phyloP scores from a whole-genome alignment of 2,329 filamentous ascomycete genomes.

The Hyphodiscus sp. region DNA sequence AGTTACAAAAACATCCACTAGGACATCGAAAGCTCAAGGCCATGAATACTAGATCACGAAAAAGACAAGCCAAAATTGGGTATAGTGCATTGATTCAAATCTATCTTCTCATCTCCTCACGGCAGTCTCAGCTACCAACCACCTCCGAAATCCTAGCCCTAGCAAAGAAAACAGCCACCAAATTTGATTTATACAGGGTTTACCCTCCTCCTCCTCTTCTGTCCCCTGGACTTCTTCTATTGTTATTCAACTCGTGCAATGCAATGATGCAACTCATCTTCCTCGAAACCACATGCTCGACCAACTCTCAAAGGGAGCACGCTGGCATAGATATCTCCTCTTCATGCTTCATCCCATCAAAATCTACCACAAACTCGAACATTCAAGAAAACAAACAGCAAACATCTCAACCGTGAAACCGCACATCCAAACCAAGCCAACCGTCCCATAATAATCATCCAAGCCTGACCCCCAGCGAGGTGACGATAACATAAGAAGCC shows the following conservation, averaged over 20 bases:
- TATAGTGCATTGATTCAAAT: too few species aligned
- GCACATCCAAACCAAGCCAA: constrained; percentile 2
- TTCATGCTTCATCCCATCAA: not conserved
- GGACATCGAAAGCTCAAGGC: too few species aligned
- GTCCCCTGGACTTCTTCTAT: not conserved
- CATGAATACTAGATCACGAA: too few species aligned
- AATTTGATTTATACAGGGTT: not conserved
- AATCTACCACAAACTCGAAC: constrained; percentile 5
- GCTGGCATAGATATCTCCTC: not conserved
- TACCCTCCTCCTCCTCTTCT: not conserved
- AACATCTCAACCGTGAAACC: constrained; percentile 1
- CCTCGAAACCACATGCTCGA: constrained; percentile 8
- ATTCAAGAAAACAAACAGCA: not conserved
- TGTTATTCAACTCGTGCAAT: constrained; percentile 4
- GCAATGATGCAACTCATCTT: not conserved
- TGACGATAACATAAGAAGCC: constrained; percentile 1
- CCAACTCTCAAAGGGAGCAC: constrained; percentile 7
- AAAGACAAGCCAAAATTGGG: too few species aligned
- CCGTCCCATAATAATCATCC: constrained; percentile 13
- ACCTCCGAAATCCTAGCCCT: too few species aligned
- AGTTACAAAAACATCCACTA: too few species aligned
- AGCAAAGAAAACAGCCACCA: constrained; percentile 1
- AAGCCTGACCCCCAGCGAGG: not conserved
- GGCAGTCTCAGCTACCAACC: too few species aligned
- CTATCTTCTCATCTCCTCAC: too few species aligned